Conservation (phyloP, 176 grass and related monocot species). For the Poa pratensis region DNA sequence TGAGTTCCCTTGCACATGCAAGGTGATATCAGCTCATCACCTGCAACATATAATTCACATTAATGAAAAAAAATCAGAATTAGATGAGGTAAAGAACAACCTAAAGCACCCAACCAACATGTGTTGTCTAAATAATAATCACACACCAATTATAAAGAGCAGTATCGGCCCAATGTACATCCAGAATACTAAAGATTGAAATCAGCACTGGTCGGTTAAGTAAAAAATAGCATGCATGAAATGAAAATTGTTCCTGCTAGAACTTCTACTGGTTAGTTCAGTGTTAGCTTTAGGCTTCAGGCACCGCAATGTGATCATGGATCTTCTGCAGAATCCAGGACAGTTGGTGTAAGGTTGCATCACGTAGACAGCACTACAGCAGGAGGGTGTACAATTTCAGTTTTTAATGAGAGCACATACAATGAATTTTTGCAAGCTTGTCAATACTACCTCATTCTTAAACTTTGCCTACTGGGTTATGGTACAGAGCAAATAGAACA, state of each 20-base stretch:
- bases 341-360: not conserved
- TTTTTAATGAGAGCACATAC: not conserved
- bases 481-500: constrained; percentile 17
- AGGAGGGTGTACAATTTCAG: constrained; percentile 7
- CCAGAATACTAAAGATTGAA: not conserved
- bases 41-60: constrained; percentile 40
- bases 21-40: constrained; percentile 97
- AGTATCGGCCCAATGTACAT: not conserved
- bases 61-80: not conserved
- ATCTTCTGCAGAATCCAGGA: constrained; percentile 6
- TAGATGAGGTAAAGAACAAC: constrained; percentile 13
- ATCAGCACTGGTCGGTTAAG: not conserved
- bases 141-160: not conserved
- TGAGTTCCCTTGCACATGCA: constrained; percentile 99
- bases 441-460: constrained; percentile 19
- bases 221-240: not conserved
- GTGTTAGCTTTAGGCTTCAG: not conserved
- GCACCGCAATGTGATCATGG: not conserved
- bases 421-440: not conserved
- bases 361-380: not conserved
- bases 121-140: constrained; percentile 29
- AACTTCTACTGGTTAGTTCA: not conserved
- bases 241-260: constrained; percentile 12
- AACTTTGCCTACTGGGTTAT: not conserved
- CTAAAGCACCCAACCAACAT: not conserved